Conservation (phyloP, 164 flowering plant genomes). For the Vitis riparia region DNA sequence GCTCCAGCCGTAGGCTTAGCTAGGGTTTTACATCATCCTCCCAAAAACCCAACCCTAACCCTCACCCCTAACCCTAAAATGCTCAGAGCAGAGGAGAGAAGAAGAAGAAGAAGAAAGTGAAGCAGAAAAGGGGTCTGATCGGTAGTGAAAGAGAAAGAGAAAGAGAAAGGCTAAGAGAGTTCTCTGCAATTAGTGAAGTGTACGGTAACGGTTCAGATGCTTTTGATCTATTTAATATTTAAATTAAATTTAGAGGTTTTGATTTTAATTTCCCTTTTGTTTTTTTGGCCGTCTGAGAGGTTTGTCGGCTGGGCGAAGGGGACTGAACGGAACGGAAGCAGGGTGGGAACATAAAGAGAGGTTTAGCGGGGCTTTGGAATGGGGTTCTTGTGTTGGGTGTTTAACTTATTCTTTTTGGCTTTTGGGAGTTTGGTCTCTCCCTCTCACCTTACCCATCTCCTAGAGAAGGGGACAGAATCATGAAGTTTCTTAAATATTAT, state of each 20-base stretch:
- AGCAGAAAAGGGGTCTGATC: background rate
- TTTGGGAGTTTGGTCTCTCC: no score
- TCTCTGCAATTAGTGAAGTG: constrained; percentile 17
- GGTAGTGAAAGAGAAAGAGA: constrained; percentile 5
- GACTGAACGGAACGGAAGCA: constrained; percentile 15
- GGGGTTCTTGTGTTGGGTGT: background rate
- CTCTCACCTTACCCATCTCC: no score
- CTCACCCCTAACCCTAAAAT: constrained; percentile 3
- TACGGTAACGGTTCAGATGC: constrained; percentile 21
- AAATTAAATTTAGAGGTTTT: no score
- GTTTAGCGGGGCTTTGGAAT: background rate
- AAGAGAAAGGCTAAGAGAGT: background rate
- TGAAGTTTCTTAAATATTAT: no score
- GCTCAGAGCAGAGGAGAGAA: constrained; percentile 2
- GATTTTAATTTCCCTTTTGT: background rate
- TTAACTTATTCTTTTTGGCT: background rate
- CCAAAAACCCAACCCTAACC: background rate
- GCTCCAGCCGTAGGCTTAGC: background rate
- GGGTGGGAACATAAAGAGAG: background rate
- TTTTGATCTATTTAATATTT: background rate
- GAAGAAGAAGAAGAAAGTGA: background rate
- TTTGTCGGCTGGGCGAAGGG: constrained; percentile 25
- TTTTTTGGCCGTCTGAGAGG: constrained; percentile 14
- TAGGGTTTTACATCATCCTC: constrained; percentile 34
- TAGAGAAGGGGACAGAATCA: no score